Evolutionary conservation across 2,329 filamentous ascomycete species (phyloP).

Genomic region (Aspergillus cejpii): DNA sequence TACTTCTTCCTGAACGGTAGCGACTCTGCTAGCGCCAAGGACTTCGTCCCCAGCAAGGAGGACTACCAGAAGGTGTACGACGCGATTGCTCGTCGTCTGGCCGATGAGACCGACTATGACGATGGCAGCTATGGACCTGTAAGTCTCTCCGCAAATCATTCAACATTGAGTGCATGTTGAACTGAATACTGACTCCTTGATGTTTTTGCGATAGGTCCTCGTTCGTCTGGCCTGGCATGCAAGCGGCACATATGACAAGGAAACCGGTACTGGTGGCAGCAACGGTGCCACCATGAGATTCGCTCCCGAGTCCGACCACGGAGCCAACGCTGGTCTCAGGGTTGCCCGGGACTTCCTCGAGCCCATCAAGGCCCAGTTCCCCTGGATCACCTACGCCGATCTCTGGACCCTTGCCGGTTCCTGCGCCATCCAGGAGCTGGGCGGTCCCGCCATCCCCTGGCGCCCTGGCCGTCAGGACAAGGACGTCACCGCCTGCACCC

Average conservation of each 20-base stretch:
- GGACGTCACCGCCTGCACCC: conserved; percentile 78
- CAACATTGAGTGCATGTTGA: not conserved
- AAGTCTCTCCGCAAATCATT: conserved; percentile 18
- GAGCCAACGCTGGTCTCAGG: conserved; percentile 86
- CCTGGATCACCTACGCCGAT: conserved; percentile 94
- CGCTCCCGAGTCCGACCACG: conserved; percentile 77
- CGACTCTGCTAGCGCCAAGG: conserved; percentile 35
- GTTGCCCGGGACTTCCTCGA: conserved; percentile 86
- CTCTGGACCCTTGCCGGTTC: conserved; percentile 90
- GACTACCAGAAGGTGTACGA: conserved; percentile 97
- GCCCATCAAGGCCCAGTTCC: conserved; percentile 81
- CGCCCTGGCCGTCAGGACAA: conserved; percentile 76
- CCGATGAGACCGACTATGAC: conserved; percentile 91
- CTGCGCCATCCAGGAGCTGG: conserved; percentile 87
- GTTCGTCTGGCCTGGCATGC: conserved; percentile 90
- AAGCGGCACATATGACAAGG: conserved; percentile 84
- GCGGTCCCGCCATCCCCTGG: conserved; percentile 81
- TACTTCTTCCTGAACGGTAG: conserved; percentile 55
- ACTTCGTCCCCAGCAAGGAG: conserved; percentile 67
- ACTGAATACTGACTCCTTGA: conserved; percentile 2
- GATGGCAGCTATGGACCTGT: conserved; percentile 91
- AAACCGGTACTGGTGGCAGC: conserved; percentile 81
- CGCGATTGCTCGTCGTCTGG: conserved; percentile 68
- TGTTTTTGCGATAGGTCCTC: conserved; percentile 52
- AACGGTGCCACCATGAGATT: conserved; percentile 98